These are phyloP conservation scores for Tolypocladium guangdongense DNA, from an alignment of 2,329 filamentous ascomycete species.

Conservation along the genomic window DNA sequence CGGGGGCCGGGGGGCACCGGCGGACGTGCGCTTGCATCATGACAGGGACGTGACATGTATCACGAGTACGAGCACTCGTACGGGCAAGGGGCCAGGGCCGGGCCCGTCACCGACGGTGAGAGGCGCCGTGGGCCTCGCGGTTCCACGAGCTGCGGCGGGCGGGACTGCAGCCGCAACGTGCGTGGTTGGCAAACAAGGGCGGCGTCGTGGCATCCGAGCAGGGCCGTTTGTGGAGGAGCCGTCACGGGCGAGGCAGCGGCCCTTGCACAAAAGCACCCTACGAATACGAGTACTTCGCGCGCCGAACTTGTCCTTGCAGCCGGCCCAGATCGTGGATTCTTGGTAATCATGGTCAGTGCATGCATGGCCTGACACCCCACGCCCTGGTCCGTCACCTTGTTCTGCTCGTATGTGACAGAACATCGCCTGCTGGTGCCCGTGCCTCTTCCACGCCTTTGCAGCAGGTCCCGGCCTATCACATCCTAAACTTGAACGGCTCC, in stretches of 20 bases:
- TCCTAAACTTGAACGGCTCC: conserved; percentile 52
- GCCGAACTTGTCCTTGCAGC: not conserved
- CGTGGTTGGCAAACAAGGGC: not conserved
- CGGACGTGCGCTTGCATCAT: not conserved
- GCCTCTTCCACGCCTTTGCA: not conserved
- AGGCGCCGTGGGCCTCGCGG: not conserved
- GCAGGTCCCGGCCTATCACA: conserved; percentile 16
- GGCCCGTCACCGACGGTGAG: not conserved
- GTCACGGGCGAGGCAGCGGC: not conserved
- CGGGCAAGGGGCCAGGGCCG: too few species aligned
- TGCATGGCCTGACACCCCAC: too few species aligned
- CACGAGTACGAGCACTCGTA: too few species aligned
- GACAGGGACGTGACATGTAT: not conserved
- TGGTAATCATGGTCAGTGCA: not conserved
- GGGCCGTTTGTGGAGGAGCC: not conserved
- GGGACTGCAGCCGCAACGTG: not conserved
- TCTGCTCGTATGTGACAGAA: not conserved
- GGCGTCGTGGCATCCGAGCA: not conserved
- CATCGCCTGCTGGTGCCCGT: not conserved
- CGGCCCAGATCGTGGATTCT: not conserved
- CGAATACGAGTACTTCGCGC: too few species aligned
- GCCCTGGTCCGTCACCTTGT: too few species aligned
- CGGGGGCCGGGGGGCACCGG: not conserved
- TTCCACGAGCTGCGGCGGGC: not conserved
- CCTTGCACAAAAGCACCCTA: not conserved